Base-by-base conservation (phyloP, 257 asterid species). In the Pogostemon cablin region DNA sequence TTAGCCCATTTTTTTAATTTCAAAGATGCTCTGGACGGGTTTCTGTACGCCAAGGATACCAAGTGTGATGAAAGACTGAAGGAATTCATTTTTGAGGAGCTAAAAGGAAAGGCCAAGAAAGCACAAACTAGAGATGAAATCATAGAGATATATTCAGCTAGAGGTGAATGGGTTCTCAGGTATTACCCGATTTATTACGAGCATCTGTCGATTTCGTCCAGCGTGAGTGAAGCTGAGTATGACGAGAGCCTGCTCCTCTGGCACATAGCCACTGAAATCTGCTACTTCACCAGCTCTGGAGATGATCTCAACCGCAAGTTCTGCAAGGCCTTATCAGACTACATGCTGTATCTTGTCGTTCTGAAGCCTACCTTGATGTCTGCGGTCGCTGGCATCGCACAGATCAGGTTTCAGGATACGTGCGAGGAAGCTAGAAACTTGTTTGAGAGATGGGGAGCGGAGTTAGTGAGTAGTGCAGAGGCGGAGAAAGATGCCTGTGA, bases 251-350 rank as follows among this genome's bases (percentile, higher is more conserved):
- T 70, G 41, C 60, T 76, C 7, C 9, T 65, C 3, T 76, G 81
- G 81, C 77, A 76, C n/a, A 65, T 76, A 8, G 77, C 77, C 9
- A 76, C 81, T 0, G 73, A 76, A 4, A 3, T 63, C 2, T 47
- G 50, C 47, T 77, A 39, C 35, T 17, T 25, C 64, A 34, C 8
- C 0, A 9, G 34, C 47, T 0, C 20, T 17, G 46, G 5, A 3
- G 4, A 2, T 9, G 70, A 52, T 17, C n/a, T 0, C 1, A 9
- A 38, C 6, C 10, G 54, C n/a, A 9, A 43, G 3, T 3, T 37
- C 7, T 72, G 77, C 70, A 72, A 67, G 56, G 5, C n/a, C 8
- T 62, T 78, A 6, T 78, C 81, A 0, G 75, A 72, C 39, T 78
- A 72, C 25, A 67, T 62, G 78, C 8, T 77, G 2, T 72, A 78